Evolutionary conservation across 2,329 filamentous ascomycete species (phyloP).

Genomic region (Ophiosphaerella korrae): DNA sequence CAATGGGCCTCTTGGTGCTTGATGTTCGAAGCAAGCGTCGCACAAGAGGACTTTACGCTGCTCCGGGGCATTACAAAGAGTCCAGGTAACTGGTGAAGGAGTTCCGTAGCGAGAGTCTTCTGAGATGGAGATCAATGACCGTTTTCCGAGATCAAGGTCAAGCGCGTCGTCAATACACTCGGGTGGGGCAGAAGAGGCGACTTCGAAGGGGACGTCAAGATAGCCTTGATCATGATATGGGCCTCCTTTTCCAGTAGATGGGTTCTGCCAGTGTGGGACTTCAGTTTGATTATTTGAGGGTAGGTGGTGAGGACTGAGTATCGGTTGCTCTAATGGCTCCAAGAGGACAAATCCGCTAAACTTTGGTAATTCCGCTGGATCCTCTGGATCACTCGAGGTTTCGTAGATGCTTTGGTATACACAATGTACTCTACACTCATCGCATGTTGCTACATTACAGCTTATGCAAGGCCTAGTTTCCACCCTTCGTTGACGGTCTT

Average conservation of each 20-base stretch:
- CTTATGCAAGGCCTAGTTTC: slow-evolving; percentile 30
- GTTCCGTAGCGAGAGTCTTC: slow-evolving; percentile 23
- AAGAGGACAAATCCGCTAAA: slow-evolving; percentile 40
- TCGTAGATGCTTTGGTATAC: slow-evolving; percentile 41
- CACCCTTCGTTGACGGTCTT: slow-evolving; percentile 3
- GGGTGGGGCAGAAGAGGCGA: slow-evolving; percentile 17
- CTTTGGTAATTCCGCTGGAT: slow-evolving; percentile 37
- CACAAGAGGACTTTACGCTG: slow-evolving; percentile 16
- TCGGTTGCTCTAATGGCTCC: slow-evolving; percentile 28
- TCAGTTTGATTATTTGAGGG: neutral
- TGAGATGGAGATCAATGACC: slow-evolving; percentile 21
- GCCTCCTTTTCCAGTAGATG: slow-evolving; percentile 3
- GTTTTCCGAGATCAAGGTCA: slow-evolving; percentile 28
- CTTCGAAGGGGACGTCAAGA: slow-evolving; percentile 35
- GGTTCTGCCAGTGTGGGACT: slow-evolving; percentile 11
- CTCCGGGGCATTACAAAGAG: slow-evolving; percentile 32
- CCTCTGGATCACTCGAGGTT: slow-evolving; percentile 28
- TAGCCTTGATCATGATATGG: slow-evolving; percentile 41
- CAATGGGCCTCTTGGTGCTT: neutral
- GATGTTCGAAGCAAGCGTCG: neutral
- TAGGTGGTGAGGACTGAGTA: slow-evolving; percentile 37
- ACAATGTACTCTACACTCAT: slow-evolving; percentile 44
- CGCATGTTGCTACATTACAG: slow-evolving; percentile 39
- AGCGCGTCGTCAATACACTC: slow-evolving; percentile 34
- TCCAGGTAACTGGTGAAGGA: slow-evolving; percentile 33